These are phyloP conservation scores for Aristolochia californica DNA, from an alignment of 164 flowering plant species.

Conservation along the genomic window DNA sequence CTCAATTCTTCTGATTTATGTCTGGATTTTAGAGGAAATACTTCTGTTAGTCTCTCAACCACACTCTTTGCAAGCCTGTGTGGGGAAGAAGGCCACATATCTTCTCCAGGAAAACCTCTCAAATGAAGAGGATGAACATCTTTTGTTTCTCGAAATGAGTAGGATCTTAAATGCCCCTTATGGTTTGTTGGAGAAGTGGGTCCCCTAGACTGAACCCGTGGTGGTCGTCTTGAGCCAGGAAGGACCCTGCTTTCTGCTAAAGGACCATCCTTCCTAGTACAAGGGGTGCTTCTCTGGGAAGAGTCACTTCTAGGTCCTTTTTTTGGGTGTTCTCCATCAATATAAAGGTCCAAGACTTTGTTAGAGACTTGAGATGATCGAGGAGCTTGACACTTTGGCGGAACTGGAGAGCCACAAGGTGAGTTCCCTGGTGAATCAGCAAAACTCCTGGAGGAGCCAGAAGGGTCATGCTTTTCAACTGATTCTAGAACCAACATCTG, in stretches of 20 bases:
- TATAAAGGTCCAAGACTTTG: slow-evolving; percentile 70
- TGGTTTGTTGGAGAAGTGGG: slow-evolving; percentile 41
- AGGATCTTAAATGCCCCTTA: slow-evolving; percentile 36
- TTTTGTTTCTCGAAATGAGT: slow-evolving; percentile 52
- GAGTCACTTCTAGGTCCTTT: slow-evolving; percentile 20
- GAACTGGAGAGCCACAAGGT: slow-evolving; percentile 34
- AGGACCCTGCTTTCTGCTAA: slow-evolving; percentile 2
- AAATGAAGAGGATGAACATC: slow-evolving; percentile 23
- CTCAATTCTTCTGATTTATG: slow-evolving; percentile 27
- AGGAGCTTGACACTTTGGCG: slow-evolving; percentile 17
- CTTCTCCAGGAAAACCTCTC: slow-evolving; percentile 36
- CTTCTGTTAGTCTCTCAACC: slow-evolving; percentile 64
- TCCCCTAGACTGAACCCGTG: slow-evolving; percentile 42
- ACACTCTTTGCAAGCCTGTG: slow-evolving; percentile 66
- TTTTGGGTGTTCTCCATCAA: slow-evolving; percentile 81
- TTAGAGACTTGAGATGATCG: slow-evolving; percentile 37
- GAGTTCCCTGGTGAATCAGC: slow-evolving; percentile 42
- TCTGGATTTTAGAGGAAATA: slow-evolving; percentile 21
- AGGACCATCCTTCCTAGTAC: slow-evolving; percentile 21
- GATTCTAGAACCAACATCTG: slow-evolving; percentile 10
- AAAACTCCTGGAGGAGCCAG: slow-evolving; percentile 22
- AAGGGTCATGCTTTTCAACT: slow-evolving; percentile 25
- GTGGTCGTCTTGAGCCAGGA: slow-evolving; percentile 36
- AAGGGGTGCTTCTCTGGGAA: slow-evolving; percentile 19
- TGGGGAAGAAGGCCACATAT: slow-evolving; percentile 50